Percentiles rank a stretch among this genome's conserved stretches.
Evolutionary conservation across 2,329 filamentous ascomycete genomes (phyloP).

Genomic region (Calonectria crousiana): DNA sequence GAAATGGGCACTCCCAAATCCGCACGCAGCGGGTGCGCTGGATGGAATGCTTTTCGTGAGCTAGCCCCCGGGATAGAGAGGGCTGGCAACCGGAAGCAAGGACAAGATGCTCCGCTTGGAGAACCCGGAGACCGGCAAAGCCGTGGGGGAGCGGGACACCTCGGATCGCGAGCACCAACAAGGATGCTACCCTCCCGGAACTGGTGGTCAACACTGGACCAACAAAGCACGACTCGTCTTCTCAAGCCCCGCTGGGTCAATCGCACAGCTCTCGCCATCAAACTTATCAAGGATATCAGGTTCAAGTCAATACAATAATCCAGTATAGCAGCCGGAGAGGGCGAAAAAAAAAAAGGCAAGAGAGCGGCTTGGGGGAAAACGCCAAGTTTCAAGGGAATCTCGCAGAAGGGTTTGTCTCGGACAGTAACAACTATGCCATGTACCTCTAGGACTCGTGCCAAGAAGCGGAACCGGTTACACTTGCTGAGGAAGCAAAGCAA

Average conservation of each 20-base stretch:
- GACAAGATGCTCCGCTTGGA: conserved; percentile 93
- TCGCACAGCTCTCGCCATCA: conserved; percentile 91
- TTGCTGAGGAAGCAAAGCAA: conserved; percentile 93
- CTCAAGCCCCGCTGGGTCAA: conserved; percentile 96
- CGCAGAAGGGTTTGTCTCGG: conserved; percentile 87
- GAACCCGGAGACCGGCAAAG: conserved; percentile 85
- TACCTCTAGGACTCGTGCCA: conserved; percentile 90
- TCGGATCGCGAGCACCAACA: conserved; percentile 86
- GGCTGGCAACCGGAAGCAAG: conserved; percentile 89
- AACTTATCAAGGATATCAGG: conserved; percentile 86
- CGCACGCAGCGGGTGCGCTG: conserved; percentile 88
- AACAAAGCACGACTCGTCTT: conserved; percentile 83
- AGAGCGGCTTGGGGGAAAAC: conserved; percentile 85
- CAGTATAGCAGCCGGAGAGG: conserved; percentile 79
- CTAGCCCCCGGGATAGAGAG: conserved; percentile 88
- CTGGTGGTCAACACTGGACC: conserved; percentile 86
- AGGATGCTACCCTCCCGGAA: conserved; percentile 88
- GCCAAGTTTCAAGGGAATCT: conserved; percentile 81
- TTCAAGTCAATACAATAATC: conserved; percentile 82
- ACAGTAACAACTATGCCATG: conserved; percentile 96
- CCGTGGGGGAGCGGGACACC: conserved; percentile 79
- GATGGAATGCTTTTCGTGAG: conserved; percentile 86
- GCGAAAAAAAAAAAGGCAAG: conserved; percentile 74
- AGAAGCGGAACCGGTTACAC: conserved; percentile 86
- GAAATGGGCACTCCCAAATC: conserved; percentile 91